A percentile compares a stretch with the other conserved stretches of the same genome.
phyloP scores from a whole-genome alignment of 345 rosid genomes.

The Clarkia xantiana region DNA sequence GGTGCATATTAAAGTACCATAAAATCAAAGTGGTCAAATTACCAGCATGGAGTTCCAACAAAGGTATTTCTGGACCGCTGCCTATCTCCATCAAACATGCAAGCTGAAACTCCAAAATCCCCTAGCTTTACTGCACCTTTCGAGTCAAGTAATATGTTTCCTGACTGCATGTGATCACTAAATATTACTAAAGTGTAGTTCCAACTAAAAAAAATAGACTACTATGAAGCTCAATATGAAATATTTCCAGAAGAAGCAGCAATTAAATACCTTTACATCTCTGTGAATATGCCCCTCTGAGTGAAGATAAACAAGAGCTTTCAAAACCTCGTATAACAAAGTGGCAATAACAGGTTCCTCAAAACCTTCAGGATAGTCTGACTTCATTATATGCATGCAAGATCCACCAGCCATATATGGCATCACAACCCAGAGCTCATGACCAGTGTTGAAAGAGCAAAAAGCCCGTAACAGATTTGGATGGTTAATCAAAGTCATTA shows the following conservation, averaged over 20 bases:
- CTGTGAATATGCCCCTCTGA: conserved; percentile 90
- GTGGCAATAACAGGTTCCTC: conserved; percentile 93
- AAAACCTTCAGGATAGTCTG: conserved; percentile 72
- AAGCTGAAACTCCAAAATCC: conserved; percentile 95
- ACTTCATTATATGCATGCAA: conserved; percentile 90
- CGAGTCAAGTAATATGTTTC: conserved; percentile 71
- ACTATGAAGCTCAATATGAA: background rate
- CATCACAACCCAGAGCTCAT: conserved; percentile 96
- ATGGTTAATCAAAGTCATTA: conserved; percentile 83
- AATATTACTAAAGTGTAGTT: conserved; percentile 3
- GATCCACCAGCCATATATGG: conserved; percentile 99
- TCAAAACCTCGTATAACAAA: conserved; percentile 73
- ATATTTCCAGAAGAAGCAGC: background rate
- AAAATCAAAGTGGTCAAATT: conserved; percentile 8
- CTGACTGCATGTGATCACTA: conserved; percentile 51
- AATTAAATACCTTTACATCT: conserved; percentile 74
- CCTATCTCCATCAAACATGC: conserved; percentile 99
- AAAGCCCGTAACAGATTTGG: conserved; percentile 72
- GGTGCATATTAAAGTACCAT: background rate
- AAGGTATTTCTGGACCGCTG: conserved; percentile 95
- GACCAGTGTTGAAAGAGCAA: conserved; percentile 79
- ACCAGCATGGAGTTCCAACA: conserved; percentile 99
- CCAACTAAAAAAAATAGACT: conserved; percentile 1
- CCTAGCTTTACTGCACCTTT: conserved; percentile 84
- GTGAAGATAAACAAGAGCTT: conserved; percentile 94